Evolutionary conservation across 495 filamentous ascomycete species (phyloP).

Genomic region (Hypoxylon lenormandii): DNA sequence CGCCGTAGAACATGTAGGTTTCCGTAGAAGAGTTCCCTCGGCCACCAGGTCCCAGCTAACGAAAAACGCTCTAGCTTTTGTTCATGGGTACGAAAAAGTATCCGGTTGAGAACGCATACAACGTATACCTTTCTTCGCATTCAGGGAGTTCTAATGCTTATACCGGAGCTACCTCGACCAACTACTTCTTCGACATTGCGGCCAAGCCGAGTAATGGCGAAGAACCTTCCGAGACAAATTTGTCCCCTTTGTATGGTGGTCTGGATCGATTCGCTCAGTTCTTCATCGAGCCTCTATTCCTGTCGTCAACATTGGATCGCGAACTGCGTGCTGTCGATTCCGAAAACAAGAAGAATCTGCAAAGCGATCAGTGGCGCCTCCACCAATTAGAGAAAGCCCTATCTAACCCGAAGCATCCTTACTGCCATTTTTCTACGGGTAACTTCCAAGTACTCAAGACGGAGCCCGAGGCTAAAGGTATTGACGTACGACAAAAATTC

Average conservation of each 20-base stretch:
- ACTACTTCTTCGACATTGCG: constrained; percentile 97
- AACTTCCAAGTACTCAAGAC: constrained; percentile 91
- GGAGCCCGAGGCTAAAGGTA: constrained; percentile 79
- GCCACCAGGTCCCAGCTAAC: constrained; percentile 27
- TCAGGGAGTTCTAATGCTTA: constrained; percentile 95
- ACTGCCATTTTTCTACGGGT: constrained; percentile 94
- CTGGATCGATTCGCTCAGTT: constrained; percentile 98
- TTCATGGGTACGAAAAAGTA: constrained; percentile 99
- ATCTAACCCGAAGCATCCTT: constrained; percentile 92
- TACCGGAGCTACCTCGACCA: constrained; percentile 91
- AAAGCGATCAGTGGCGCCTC: constrained; percentile 92
- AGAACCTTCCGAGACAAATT: constrained; percentile 64
- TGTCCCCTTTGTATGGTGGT: constrained; percentile 86
- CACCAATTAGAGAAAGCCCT: constrained; percentile 91
- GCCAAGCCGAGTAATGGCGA: constrained; percentile 71
- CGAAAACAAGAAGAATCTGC: constrained; percentile 99
- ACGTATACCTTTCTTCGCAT: constrained; percentile 87
- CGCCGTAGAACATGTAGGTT: constrained; percentile 76
- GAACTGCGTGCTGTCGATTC: constrained; percentile 95
- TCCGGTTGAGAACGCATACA: constrained; percentile 95
- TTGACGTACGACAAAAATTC: constrained; percentile 92
- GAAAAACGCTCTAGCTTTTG: constrained; percentile 70
- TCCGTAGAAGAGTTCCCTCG: not conserved
- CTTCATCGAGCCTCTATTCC: constrained; percentile 91
- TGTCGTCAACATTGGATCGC: constrained; percentile 87